Evolutionary conservation across 129 eudicot species (phyloP).

Genomic region (Centrapalus pauciflorus): DNA sequence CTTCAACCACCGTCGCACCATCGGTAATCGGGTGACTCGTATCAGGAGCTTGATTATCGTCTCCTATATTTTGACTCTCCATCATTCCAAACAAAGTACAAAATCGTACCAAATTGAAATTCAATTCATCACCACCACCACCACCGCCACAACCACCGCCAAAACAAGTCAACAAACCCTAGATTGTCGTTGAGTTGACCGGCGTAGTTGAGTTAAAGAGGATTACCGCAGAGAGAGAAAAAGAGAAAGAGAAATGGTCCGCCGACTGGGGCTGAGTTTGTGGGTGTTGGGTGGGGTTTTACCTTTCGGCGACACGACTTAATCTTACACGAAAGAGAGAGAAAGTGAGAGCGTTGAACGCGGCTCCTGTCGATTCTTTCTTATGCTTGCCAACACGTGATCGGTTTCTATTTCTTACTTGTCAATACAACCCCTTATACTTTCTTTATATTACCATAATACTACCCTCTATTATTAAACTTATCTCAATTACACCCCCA

Average conservation of each 20-base stretch:
- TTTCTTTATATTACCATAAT: not conserved
- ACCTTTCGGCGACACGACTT: slow-evolving; percentile 52
- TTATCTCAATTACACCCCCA: not conserved
- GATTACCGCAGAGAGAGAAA: slow-evolving; percentile 8
- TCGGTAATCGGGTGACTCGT: slow-evolving; percentile 23
- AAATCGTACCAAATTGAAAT: slow-evolving; percentile 1
- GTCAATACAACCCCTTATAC: not conserved
- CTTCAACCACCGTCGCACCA: slow-evolving; percentile 31
- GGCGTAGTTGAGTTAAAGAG: slow-evolving; percentile 19
- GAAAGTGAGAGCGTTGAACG: slow-evolving; percentile 31
- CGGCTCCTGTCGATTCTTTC: slow-evolving; percentile 34
- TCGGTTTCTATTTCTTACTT: slow-evolving; percentile 5
- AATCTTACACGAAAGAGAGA: slow-evolving; percentile 18
- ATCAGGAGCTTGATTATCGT: slow-evolving; percentile 6
- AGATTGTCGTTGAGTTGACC: slow-evolving; percentile 28
- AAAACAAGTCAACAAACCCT: slow-evolving; percentile 32
- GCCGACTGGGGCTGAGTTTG: slow-evolving; percentile 21
- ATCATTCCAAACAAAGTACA: slow-evolving; percentile 2
- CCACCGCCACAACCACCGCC: not conserved
- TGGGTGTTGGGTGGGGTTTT: slow-evolving; percentile 48
- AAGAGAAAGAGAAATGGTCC: slow-evolving; percentile 11
- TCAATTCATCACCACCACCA: slow-evolving; percentile 1
- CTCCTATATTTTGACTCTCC: slow-evolving; percentile 27
- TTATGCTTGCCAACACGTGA: slow-evolving; percentile 41
- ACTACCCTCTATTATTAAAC: not conserved